Evolutionary conservation across 345 rosid genomes (phyloP).

Genomic region (Orychophragmus violaceus): DNA sequence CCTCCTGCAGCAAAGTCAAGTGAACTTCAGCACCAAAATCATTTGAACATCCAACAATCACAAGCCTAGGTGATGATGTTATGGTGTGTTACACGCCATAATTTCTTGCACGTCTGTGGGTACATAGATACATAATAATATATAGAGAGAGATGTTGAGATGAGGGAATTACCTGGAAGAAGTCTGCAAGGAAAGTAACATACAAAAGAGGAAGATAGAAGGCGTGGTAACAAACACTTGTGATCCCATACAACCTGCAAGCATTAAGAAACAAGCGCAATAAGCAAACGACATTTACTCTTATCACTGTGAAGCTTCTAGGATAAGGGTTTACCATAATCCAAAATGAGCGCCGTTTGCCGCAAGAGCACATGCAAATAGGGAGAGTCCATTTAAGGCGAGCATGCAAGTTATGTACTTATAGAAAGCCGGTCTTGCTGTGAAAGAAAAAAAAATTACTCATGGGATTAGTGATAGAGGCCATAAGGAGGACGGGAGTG

Average conservation of each 20-base stretch:
- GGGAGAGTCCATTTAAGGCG: slow-evolving; percentile 54
- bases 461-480: not conserved
- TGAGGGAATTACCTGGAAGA: not conserved
- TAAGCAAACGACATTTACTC: not conserved
- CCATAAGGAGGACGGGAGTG: not conserved
- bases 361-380: slow-evolving; percentile 63
- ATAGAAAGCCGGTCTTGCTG: slow-evolving; percentile 97
- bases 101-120: too few species aligned
- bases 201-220: not conserved
- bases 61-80: not conserved
- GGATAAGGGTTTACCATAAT: slow-evolving; percentile 49
- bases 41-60: not conserved
- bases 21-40: slow-evolving; percentile 2
- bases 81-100: too few species aligned
- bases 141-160: not conserved
- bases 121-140: not conserved
- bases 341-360: slow-evolving; percentile 72
- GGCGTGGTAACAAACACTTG: not conserved
- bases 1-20: slow-evolving; percentile 51
- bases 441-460: slow-evolving; percentile 7
- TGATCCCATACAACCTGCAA: not conserved
- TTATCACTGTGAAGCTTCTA: not conserved
- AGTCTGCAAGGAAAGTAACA: not conserved
- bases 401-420: slow-evolving; percentile 67
- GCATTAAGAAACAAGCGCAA: not conserved